Conservation (phyloP, 2,329 filamentous ascomycete species). For the Davidsoniella eucalypti region DNA sequence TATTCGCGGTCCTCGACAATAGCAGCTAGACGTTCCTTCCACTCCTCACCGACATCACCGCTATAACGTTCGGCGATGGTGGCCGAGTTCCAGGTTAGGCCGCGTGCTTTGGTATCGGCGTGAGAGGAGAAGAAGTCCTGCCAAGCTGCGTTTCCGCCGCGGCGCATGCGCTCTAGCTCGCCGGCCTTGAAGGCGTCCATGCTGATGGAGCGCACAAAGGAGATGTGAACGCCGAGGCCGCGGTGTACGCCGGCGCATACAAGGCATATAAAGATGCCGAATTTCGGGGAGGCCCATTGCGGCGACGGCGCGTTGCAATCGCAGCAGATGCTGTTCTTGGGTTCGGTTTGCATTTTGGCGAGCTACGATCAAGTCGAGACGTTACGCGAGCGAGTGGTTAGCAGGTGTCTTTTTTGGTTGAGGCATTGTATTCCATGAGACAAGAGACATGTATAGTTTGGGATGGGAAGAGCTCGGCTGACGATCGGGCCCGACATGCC, state of each 20-base stretch:
- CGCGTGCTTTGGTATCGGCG: constrained; percentile 47
- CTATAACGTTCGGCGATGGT: constrained; percentile 85
- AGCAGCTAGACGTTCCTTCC: constrained; percentile 74
- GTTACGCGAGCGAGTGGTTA: neutral
- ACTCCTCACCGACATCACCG: constrained; percentile 82
- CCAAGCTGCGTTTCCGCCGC: constrained; percentile 81
- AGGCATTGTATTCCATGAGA: neutral
- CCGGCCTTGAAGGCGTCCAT: constrained; percentile 96
- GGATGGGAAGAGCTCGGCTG: too few species aligned
- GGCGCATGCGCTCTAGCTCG: constrained; percentile 86
- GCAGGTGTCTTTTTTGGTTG: neutral
- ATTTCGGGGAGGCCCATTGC: constrained; percentile 96
- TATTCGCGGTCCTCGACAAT: constrained; percentile 83
- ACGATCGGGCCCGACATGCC: too few species aligned
- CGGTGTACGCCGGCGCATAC: constrained; percentile 90
- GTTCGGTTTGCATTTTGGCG: constrained; percentile 75
- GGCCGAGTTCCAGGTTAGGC: constrained; percentile 64
- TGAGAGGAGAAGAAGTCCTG: constrained; percentile 70
- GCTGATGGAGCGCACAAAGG: constrained; percentile 90
- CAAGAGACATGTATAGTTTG: too few species aligned
- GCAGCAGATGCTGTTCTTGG: constrained; percentile 79
- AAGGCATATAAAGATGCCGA: constrained; percentile 96
- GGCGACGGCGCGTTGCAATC: constrained; percentile 92
- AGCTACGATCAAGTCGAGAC: constrained; percentile 37
- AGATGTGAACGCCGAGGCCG: constrained; percentile 91